These are phyloP conservation scores for Plasmodium adleri DNA, from an alignment of 169 alveolate species.

Conservation along the genomic window DNA sequence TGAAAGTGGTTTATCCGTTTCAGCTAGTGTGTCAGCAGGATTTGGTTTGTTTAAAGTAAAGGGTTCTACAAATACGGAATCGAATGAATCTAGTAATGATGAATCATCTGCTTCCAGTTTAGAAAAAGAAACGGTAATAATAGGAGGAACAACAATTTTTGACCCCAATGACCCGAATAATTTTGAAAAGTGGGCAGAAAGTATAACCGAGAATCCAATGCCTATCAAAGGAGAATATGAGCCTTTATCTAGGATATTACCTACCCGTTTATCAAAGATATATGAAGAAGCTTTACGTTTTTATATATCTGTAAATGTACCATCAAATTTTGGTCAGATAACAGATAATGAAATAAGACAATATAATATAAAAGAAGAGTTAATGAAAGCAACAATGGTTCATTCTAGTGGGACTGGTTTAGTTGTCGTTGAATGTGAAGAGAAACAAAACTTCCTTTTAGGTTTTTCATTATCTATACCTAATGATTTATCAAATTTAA, in stretches of 20 bases:
- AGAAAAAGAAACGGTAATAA: conserved; percentile 82
- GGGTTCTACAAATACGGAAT: conserved; percentile 49
- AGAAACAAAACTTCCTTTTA: conserved; percentile 56
- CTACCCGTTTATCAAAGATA: conserved; percentile 27
- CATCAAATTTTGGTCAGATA: conserved; percentile 27
- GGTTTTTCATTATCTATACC: conserved; percentile 71
- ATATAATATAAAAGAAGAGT: conserved; percentile 43
- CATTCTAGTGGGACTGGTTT: conserved; percentile 57
- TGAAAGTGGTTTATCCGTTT: conserved; percentile 81
- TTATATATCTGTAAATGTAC: conserved; percentile 54
- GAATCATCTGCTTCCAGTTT: conserved; percentile 48
- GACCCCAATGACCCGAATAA: conserved; percentile 81
- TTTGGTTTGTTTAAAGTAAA: conserved; percentile 54
- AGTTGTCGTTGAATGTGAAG: conserved; percentile 71
- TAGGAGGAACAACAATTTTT: conserved; percentile 84
- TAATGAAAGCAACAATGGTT: conserved; percentile 34
- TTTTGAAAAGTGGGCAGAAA: conserved; percentile 83
- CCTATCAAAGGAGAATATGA: conserved; percentile 84
- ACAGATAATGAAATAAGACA: conserved; percentile 49
- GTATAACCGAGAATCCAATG: conserved; percentile 84
- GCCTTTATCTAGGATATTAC: conserved; percentile 78
- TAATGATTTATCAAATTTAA: conserved; percentile 52
- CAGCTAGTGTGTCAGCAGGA: conserved; percentile 55
- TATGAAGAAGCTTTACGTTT: conserved; percentile 63
- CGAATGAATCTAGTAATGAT: conserved; percentile 32